Percentiles rank a stretch among this genome's conserved stretches.
These are phyloP conservation scores for Heterobasidion parviporum DNA, from an alignment of 1,284 basidiomycete species.

Conservation along the genomic window DNA sequence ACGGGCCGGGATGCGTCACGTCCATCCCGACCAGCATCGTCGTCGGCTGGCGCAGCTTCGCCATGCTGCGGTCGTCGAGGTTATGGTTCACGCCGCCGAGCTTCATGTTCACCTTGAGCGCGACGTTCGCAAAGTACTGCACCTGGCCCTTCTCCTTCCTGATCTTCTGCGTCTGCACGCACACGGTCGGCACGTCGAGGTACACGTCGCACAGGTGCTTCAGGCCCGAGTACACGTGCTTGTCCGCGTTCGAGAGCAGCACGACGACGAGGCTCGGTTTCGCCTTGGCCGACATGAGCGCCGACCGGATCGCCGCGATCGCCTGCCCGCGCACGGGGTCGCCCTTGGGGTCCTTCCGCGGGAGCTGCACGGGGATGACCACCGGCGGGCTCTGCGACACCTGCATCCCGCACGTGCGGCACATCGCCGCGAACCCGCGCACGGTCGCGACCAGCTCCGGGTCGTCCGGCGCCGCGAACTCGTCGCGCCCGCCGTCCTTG, in stretches of 20 bases:
- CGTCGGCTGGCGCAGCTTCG: constrained; percentile 43
- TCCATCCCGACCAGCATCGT: constrained; percentile 82
- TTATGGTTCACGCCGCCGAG: constrained; percentile 69
- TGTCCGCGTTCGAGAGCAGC: constrained; percentile 58
- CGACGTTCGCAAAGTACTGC: constrained; percentile 74
- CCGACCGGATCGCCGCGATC: constrained; percentile 25
- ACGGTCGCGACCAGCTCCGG: constrained; percentile 37
- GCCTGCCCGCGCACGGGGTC: constrained; percentile 44
- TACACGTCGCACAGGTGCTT: constrained; percentile 62
- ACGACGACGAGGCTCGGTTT: constrained; percentile 32
- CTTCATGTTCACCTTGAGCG: constrained; percentile 76
- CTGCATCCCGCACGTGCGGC: constrained; percentile 51
- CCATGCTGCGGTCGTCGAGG: constrained; percentile 42
- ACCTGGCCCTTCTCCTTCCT: constrained; percentile 51
- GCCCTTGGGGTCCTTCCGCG: constrained; percentile 26
- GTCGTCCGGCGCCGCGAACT: constrained; percentile 38
- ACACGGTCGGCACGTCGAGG: constrained; percentile 61
- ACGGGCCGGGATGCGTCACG: constrained; percentile 72
- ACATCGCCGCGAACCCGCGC: constrained; percentile 47
- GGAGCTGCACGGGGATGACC: constrained; percentile 31
- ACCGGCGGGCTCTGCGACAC: constrained; percentile 26
- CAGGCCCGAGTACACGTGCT: constrained; percentile 60
- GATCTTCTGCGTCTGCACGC: constrained; percentile 58
- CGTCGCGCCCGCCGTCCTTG: constrained; percentile 39
- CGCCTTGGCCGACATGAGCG: constrained; percentile 19